Percentiles rank a stretch among this genome's conserved stretches.
Conservation (phyloP, 768 basidiomycete genomes). For the Multifurca ochricompacta region DNA sequence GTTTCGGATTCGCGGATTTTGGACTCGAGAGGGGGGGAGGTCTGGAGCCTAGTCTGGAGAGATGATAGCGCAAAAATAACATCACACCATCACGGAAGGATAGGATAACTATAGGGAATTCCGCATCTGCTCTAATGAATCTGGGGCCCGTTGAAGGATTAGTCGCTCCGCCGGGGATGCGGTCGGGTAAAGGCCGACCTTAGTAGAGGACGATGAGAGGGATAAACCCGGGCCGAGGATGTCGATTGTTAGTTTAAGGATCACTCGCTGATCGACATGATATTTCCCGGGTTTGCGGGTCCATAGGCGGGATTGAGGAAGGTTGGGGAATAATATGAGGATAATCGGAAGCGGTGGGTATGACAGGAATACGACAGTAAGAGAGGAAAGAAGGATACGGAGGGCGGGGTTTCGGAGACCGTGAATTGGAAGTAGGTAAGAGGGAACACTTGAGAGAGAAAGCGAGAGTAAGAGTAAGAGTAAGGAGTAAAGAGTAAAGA, state of each 20-base stretch:
- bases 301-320: not conserved
- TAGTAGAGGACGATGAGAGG: not conserved
- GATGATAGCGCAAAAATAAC: not conserved
- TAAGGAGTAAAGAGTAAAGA: not conserved
- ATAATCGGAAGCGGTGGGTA: not conserved
- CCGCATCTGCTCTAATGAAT: constrained; percentile 9
- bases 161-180: constrained; percentile 6
- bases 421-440: not conserved
- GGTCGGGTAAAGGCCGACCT: constrained; percentile 1
- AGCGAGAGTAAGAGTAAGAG: not conserved
- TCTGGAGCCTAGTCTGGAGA: too few relatives aligned
- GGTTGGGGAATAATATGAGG: not conserved
- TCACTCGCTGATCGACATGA: constrained; percentile 10
- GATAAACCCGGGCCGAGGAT: constrained; percentile 1
- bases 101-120: not conserved
- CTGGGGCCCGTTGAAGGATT: not conserved
- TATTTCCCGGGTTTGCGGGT: not conserved
- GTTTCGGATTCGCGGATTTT: not conserved
- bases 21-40: not conserved
- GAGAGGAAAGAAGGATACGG: not conserved
- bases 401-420: not conserved
- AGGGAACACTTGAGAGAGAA: not conserved
- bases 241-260: not conserved
- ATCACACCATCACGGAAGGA: constrained; percentile 1
- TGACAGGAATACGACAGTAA: too few relatives aligned